Evolutionary conservation across 345 rosid genomes (phyloP).

Genomic region (Fremontodendron californicum): DNA sequence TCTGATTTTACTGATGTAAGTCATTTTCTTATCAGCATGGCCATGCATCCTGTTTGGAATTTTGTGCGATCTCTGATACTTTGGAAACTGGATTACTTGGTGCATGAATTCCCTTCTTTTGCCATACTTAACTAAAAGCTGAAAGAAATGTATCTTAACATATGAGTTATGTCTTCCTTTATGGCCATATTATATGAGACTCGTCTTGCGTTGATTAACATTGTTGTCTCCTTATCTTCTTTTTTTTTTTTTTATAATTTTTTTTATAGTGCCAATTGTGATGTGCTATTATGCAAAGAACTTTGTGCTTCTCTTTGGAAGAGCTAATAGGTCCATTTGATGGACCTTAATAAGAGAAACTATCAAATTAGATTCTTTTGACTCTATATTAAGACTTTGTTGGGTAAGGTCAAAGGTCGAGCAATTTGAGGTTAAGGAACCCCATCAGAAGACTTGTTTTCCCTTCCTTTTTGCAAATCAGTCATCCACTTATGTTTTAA

Average conservation of each 20-base stretch:
- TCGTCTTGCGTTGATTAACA: neutral
- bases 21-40: neutral
- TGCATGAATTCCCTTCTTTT: neutral
- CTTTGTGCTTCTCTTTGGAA: neutral
- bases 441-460: neutral
- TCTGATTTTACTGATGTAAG: neutral
- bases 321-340: neutral
- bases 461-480: neutral
- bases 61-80: neutral
- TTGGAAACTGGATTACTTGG: neutral
- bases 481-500: neutral
- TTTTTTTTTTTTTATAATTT: neutral
- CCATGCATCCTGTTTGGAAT: neutral
- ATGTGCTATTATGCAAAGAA: neutral
- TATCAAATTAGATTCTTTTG: neutral
- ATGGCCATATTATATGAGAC: neutral
- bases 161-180: neutral
- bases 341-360: neutral
- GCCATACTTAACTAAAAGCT: neutral
- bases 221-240: neutral
- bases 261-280: neutral
- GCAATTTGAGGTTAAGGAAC: neutral
- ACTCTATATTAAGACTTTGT: neutral
- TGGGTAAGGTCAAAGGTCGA: neutral
- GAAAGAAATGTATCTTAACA: neutral